These are phyloP conservation scores for Gossypium bickii DNA, from an alignment of 345 rosid genomes.

Conservation along the genomic window DNA sequence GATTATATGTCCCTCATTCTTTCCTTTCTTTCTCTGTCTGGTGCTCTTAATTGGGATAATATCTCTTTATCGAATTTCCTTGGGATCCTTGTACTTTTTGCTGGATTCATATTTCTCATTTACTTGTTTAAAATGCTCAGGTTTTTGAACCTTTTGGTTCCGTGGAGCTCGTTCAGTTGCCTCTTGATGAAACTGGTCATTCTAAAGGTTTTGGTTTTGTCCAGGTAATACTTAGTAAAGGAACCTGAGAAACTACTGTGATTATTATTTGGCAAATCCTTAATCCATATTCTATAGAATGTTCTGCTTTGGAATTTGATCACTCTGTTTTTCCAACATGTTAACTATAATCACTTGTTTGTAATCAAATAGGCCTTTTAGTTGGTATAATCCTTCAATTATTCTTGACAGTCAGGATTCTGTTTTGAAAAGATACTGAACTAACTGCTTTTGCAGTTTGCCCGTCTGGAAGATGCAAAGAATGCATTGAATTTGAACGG, in stretches of 20 bases:
- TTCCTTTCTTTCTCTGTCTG: not conserved
- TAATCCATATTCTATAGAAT: not conserved
- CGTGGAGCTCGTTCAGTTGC: constrained; percentile 96
- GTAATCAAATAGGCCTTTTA: not conserved
- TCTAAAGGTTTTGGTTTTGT: constrained; percentile 98
- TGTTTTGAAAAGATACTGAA: not conserved
- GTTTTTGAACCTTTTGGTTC: constrained; percentile 92
- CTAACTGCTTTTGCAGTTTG: constrained; percentile 45
- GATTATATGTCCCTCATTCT: not conserved
- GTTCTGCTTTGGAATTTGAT: not conserved
- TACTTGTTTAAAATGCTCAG: constrained; percentile 34
- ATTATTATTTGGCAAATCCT: not conserved
- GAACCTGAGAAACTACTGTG: not conserved
- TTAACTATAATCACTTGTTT: not conserved
- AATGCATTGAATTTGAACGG: constrained; percentile 89
- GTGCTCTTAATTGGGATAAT: not conserved
- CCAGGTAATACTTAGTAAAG: constrained; percentile 45
- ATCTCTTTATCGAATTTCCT: not conserved
- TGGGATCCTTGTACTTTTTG: not conserved
- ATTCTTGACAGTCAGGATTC: too few species aligned
- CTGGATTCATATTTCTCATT: not conserved
- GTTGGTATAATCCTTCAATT: not conserved
- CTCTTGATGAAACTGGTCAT: constrained; percentile 77
- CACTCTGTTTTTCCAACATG: not conserved
- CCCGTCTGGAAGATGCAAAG: constrained; percentile 91